Conservation (phyloP, 441 rosid species). For the Dalechampia spathulata region DNA sequence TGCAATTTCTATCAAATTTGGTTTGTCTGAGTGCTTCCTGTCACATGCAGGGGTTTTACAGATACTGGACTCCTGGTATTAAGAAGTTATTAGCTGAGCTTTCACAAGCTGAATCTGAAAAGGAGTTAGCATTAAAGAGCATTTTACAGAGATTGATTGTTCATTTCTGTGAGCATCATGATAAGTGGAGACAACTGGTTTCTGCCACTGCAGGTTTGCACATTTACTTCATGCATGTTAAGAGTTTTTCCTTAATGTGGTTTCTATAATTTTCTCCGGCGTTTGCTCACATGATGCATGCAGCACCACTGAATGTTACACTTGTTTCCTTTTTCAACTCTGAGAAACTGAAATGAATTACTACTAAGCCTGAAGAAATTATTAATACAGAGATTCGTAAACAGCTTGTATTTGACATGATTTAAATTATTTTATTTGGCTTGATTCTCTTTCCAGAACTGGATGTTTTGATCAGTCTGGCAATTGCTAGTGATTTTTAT, state of each 20-base stretch:
- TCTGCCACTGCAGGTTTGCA: conserved; percentile 71
- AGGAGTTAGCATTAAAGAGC: conserved; percentile 64
- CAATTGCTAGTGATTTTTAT: conserved; percentile 79
- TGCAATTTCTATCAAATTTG: conserved; percentile 2
- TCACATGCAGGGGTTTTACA: conserved; percentile 65
- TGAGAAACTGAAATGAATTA: neutral
- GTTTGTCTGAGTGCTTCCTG: neutral
- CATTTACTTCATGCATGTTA: conserved; percentile 10
- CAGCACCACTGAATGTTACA: neutral
- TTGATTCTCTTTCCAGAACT: conserved; percentile 56
- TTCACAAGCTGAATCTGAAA: conserved; percentile 78
- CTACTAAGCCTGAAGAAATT: neutral
- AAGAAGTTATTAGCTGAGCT: conserved; percentile 66
- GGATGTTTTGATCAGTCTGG: conserved; percentile 87
- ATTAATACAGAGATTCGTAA: neutral
- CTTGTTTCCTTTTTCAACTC: neutral
- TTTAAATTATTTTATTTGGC: conserved; percentile 2
- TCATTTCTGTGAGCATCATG: conserved; percentile 67
- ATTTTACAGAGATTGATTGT: conserved; percentile 72
- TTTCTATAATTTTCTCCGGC: neutral
- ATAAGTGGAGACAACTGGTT: conserved; percentile 77
- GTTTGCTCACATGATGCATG: neutral
- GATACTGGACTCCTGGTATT: conserved; percentile 70
- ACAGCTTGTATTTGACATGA: neutral
- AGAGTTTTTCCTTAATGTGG: conserved; percentile 3